Percentiles rank a stretch among this genome's conserved stretches.
Conservation (phyloP, 2,329 filamentous ascomycete species). For the Tolypocladium sp. region DNA sequence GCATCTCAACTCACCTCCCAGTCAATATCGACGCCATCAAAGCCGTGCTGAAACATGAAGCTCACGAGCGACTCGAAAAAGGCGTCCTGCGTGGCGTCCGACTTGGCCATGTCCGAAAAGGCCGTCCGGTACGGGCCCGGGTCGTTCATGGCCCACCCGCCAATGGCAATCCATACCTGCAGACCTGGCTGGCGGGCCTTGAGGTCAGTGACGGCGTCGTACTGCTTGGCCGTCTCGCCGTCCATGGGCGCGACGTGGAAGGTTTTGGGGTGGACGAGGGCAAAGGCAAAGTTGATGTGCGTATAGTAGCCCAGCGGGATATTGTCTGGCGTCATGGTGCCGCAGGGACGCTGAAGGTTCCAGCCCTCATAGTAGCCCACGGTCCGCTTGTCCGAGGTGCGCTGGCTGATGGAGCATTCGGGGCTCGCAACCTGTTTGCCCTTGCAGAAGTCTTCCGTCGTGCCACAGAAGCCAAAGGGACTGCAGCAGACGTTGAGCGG, state of each 20-base stretch:
- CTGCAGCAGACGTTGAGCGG: slow-evolving; percentile 28
- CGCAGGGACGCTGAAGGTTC: slow-evolving; percentile 11
- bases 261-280: slow-evolving; percentile 20
- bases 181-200: background rate
- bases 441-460: background rate
- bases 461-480: background rate
- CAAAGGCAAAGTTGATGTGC: slow-evolving; percentile 25
- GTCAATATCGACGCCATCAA: background rate
- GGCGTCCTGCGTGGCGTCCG: background rate
- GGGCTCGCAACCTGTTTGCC: background rate
- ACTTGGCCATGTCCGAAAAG: slow-evolving; percentile 23
- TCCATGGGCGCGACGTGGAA: slow-evolving; percentile 7
- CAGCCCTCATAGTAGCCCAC: slow-evolving; percentile 25
- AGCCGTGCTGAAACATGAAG: background rate
- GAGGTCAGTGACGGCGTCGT: background rate
- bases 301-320: slow-evolving; percentile 17
- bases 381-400: slow-evolving; percentile 9
- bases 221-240: slow-evolving; percentile 3
- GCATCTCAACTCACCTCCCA: background rate
- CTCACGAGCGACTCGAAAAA: slow-evolving; percentile 7
- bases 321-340: slow-evolving; percentile 12
- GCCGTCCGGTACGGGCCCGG: slow-evolving; percentile 11
- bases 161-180: slow-evolving; percentile 2
- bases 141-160: slow-evolving; percentile 19
- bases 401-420: background rate